Evolutionary conservation across 2,329 filamentous ascomycete genomes (phyloP).

Genomic region (Nemania abortiva): DNA sequence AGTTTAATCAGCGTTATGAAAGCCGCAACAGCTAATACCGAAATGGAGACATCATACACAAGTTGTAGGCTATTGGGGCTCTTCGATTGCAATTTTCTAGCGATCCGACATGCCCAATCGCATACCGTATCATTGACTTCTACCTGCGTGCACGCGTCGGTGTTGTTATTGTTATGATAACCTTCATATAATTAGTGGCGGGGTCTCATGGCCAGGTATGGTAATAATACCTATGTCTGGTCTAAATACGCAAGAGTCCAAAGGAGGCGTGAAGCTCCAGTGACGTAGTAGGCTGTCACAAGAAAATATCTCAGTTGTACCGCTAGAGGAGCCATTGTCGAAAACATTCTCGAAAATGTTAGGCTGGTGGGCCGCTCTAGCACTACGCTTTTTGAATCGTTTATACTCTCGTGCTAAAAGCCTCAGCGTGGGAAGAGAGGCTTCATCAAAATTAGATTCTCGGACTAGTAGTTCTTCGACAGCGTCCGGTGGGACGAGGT

Average conservation of each 20-base stretch:
- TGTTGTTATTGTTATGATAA: not conserved
- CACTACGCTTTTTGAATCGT: not conserved
- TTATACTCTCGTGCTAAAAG: not conserved
- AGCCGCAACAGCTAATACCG: not conserved
- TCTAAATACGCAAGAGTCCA: not conserved
- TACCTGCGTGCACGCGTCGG: not conserved
- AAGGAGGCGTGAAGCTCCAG: not conserved
- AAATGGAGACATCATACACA: not conserved
- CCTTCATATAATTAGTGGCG: not conserved
- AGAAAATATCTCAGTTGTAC: not conserved
- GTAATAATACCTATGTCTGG: not conserved
- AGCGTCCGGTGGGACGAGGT: not conserved
- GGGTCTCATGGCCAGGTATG: not conserved
- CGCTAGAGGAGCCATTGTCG: not conserved
- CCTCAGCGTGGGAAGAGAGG: not conserved
- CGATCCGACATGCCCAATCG: constrained; percentile 2
- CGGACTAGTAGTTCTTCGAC: not conserved
- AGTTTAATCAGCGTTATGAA: not conserved
- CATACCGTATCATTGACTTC: not conserved
- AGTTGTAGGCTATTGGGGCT: not conserved
- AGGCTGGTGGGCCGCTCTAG: not conserved
- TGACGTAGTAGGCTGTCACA: not conserved
- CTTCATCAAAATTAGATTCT: not conserved
- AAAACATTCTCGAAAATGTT: not conserved
- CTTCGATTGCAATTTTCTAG: not conserved